These are phyloP conservation scores for Saksenaea vasiformis DNA, from an alignment of 371 early-diverging fungal species.

Conservation along the genomic window DNA sequence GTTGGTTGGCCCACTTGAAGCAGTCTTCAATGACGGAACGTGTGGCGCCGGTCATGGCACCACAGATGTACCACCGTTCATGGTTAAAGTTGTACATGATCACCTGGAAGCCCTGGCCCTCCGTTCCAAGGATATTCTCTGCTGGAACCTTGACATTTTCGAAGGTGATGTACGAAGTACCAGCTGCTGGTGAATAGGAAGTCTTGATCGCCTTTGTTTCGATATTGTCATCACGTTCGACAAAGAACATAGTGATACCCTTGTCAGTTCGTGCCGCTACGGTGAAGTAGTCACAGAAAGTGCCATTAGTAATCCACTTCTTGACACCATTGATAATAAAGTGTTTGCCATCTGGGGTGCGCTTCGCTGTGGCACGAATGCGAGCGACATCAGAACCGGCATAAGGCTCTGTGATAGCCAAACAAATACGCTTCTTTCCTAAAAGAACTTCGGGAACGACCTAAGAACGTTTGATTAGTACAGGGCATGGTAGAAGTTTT, in stretches of 20 bases:
- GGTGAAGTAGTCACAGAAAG: slow-evolving; percentile 61
- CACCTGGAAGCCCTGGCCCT: slow-evolving; percentile 70
- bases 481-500: slow-evolving; percentile 60
- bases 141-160: slow-evolving; percentile 74
- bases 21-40: slow-evolving; percentile 42
- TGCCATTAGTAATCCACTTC: slow-evolving; percentile 74
- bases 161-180: slow-evolving; percentile 55
- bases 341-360: slow-evolving; percentile 69
- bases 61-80: slow-evolving; percentile 47
- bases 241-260: slow-evolving; percentile 66
- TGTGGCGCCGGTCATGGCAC: slow-evolving; percentile 22
- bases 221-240: slow-evolving; percentile 60
- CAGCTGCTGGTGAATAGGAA: slow-evolving; percentile 62
- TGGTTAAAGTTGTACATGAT: slow-evolving; percentile 58
- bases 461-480: slow-evolving; percentile 55
- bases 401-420: slow-evolving; percentile 68
- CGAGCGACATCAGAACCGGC: slow-evolving; percentile 68
- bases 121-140: slow-evolving; percentile 73
- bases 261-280: slow-evolving; percentile 64
- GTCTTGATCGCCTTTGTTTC: slow-evolving; percentile 65
- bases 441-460: slow-evolving; percentile 69
- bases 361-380: slow-evolving; percentile 66
- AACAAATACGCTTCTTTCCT: slow-evolving; percentile 80
- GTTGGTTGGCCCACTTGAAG: slow-evolving; percentile 45
- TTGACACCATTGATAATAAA: slow-evolving; percentile 79